Evolutionary conservation across 305 asterid species (phyloP), one percentile per base, ranked within the genome.

Genomic region (Coffea humblotiana): DNA sequence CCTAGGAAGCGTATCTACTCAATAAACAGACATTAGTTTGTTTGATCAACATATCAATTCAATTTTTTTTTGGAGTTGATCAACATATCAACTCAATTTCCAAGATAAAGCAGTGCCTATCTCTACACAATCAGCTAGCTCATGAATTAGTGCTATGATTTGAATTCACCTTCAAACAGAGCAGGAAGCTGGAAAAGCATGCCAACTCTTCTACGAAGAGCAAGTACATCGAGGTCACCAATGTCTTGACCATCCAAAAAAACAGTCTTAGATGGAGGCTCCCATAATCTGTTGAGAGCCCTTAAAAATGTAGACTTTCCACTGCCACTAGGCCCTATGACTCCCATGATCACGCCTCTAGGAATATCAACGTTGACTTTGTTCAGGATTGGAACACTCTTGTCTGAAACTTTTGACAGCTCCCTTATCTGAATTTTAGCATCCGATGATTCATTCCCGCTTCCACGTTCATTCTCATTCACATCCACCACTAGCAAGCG

Each of bases 181-280:
- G 78, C 93, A 68, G 94, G 97, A 75, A 92, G 91, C 90, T 92
- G 97, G 87, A 92, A 92, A 3, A 92, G 83, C 97, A 92, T 90
- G 71, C 94, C 97, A 19, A 92, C 93, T 72, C 83, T 86, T 29
- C 94, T 83, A 25, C 94, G 91, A 77, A 92, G 94, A 21, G 40
- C 60, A 70, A 90, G 90, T 9, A 90, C 97, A 79, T 92, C 93
- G 35, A 92, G 85, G 61, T 85, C 90, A 74, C 90, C 82, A 14
- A 90, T 92, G 71, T 92, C 94, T 32, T 75, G 80, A 52, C 94
- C 92, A 74, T 92, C 97, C 82, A 92, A 71, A 80, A 92, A 92
- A 61, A 92, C 93, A 25, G 91, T 68, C 45, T 84, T 88, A 66
- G 85, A 32, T 13, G 88, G 82, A 67, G 97, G 97, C 80, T 92